Base-by-base conservation (phyloP, 1,284 basidiomycete species). In the Papiliotrema terrestris region DNA sequence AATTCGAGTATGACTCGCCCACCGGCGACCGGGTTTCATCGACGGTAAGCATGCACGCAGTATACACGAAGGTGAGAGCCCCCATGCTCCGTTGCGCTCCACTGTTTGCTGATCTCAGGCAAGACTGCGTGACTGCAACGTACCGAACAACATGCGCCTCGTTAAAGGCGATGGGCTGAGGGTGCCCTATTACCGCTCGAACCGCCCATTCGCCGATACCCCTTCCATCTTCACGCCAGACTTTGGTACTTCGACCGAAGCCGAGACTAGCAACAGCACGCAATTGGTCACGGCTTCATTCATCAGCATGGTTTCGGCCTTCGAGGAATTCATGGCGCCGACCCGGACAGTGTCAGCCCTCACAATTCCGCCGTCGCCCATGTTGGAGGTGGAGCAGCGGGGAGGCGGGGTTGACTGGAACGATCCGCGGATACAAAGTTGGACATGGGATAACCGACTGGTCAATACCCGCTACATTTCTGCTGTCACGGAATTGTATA, bases 21-120 rank as follows among this genome's bases (percentile, higher is more conserved):
- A n/a, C n/a, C n/a, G n/a, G n/a, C n/a, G n/a, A n/a, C n/a, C n/a
- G n/a, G n/a, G n/a, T n/a, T n/a, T n/a, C n/a, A n/a, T n/a, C n/a
- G n/a, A n/a, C n/a, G n/a, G n/a, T n/a, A 19, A 49, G 73, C n/a
- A 67, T 76, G 67, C 70, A 76, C 45, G 74, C 71, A 8, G 68
- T 74, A 52, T 64, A 72, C 39, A 50, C 60, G 6, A 54, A 65
- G n/a, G n/a, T n/a, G n/a, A n/a, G n/a, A n/a, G n/a, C n/a, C n/a
- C n/a, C n/a, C n/a, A n/a, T n/a, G n/a, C n/a, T n/a, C n/a, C n/a
- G n/a, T n/a, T n/a, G n/a, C n/a, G n/a, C n/a, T n/a, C n/a, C n/a
- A n/a, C n/a, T n/a, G n/a, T n/a, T n/a, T n/a, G n/a, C n/a, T n/a
- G n/a, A n/a, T n/a, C n/a, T n/a, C n/a, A n/a, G n/a, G n/a, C n/a